phyloP scores from a whole-genome alignment of 2,329 filamentous ascomycete genomes.

The Stylonectria norvegica region DNA sequence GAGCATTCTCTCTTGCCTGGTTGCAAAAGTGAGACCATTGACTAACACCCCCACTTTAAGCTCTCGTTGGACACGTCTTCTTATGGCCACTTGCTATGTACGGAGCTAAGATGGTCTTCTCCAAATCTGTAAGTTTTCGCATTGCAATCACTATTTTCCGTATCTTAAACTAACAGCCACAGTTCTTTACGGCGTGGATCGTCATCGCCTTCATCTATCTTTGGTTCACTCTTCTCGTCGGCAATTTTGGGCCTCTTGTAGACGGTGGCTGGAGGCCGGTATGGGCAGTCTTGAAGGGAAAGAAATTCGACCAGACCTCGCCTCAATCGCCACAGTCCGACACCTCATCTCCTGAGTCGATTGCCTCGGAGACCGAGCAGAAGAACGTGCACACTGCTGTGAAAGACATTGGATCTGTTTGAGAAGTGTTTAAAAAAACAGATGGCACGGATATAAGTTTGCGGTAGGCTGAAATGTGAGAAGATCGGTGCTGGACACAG shows the following conservation, averaged over 20 bases:
- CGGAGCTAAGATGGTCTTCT: slow-evolving; percentile 10
- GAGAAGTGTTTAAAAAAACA: no score
- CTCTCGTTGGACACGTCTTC: slow-evolving; percentile 11
- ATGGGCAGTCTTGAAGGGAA: not conserved
- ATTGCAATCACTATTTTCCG: not conserved
- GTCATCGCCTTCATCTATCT: slow-evolving; percentile 9
- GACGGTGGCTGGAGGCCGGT: slow-evolving; percentile 1
- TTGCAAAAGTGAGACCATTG: no score
- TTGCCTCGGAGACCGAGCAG: no score
- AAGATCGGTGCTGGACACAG: no score
- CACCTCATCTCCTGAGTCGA: no score
- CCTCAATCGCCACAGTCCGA: no score
- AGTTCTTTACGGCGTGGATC: slow-evolving; percentile 13
- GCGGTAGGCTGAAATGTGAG: no score
- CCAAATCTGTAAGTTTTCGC: slow-evolving; percentile 2
- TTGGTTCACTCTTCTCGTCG: slow-evolving; percentile 8
- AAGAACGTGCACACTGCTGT: no score
- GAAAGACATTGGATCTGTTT: no score
- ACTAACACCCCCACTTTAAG: no score
- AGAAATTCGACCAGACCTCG: not conserved
- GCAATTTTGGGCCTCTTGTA: slow-evolving; percentile 11
- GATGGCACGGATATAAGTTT: no score
- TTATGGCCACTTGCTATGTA: slow-evolving; percentile 9
- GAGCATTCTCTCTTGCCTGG: no score
- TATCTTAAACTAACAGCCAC: not conserved